These are phyloP conservation scores for Arthrobotrys sinensis DNA, from an alignment of 2,329 filamentous ascomycete genomes.

Conservation along the genomic window DNA sequence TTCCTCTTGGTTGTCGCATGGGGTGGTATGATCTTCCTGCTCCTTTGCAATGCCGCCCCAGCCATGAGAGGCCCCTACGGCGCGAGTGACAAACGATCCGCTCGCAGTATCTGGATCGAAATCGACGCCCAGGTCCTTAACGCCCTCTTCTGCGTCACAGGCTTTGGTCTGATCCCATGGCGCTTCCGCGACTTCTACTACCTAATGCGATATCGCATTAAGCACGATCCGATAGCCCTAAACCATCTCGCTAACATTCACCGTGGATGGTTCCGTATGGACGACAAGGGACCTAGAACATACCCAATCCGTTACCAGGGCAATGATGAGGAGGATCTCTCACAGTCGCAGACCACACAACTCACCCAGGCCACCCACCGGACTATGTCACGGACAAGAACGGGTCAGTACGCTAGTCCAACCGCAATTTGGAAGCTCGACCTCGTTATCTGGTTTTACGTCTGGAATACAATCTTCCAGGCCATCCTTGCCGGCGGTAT, in stretches of 20 bases:
- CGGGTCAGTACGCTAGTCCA: slow-evolving; percentile 77
- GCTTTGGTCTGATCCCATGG: slow-evolving; percentile 88
- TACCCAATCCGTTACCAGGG: slow-evolving; percentile 66
- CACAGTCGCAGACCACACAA: slow-evolving; percentile 67
- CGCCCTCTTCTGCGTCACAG: slow-evolving; percentile 87
- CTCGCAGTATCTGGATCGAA: slow-evolving; percentile 87
- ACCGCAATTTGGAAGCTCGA: slow-evolving; percentile 85
- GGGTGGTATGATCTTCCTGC: slow-evolving; percentile 91
- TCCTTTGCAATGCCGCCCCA: slow-evolving; percentile 80
- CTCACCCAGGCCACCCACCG: slow-evolving; percentile 75
- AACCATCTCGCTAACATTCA: slow-evolving; percentile 82
- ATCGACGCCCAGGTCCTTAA: slow-evolving; percentile 87
- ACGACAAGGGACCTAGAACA: slow-evolving; percentile 73
- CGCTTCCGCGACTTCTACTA: slow-evolving; percentile 85
- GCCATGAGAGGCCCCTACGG: slow-evolving; percentile 71
- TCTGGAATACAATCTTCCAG: slow-evolving; percentile 85
- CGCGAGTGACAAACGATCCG: slow-evolving; percentile 81
- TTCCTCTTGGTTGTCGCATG: slow-evolving; percentile 86
- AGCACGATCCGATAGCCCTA: slow-evolving; percentile 70
- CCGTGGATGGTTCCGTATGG: slow-evolving; percentile 80
- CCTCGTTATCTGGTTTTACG: slow-evolving; percentile 82
- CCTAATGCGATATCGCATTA: slow-evolving; percentile 76
- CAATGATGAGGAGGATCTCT: slow-evolving; percentile 68
- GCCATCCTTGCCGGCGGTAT: slow-evolving; percentile 81
- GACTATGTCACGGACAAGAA: slow-evolving; percentile 67